Base-by-base conservation (phyloP, 495 filamentous ascomycete species). In the Physcia stellaris region DNA sequence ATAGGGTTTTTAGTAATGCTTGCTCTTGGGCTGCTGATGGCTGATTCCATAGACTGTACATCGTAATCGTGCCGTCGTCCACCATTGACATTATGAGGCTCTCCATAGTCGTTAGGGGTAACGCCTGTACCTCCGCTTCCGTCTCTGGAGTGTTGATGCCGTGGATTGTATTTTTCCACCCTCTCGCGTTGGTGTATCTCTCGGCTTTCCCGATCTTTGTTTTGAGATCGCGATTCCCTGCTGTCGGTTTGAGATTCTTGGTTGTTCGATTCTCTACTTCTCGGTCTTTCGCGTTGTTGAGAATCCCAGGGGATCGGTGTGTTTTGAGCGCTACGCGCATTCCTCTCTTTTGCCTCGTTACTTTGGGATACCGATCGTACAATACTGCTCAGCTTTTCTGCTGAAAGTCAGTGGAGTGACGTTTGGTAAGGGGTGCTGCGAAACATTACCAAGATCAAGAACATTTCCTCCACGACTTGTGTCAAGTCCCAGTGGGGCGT, bases 381-480 rank as follows among this genome's bases (percentile, higher is more conserved):
- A 55, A 96, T 87, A 49, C 71, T 92, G 59, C 84, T 94, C 32
- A 99, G 73, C 69, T 95, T 96, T 53, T 94, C 90, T 94, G 58
- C 46, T 35, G 24, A 28, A 20, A 19, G 21, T 50, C 24, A 56
- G 37, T 29, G 13, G 26, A 5, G 18, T 20, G 24, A 31, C 28
- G 18, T 20, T 11, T 24, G n/a, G n/a, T n/a, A n/a, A 37, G 4
- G 6, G 19, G 6, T 22, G 17, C 2, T 12, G 24, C 6, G 42
- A 24, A 34, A 40, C 64, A 73, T 62, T 71, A 96, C 88, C 87
- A 41, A 96, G 77, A 63, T 96, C 86, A 29, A 94, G 55, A 22
- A 94, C 83, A 67, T 94, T 94, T 37, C 90, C 90, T 28, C 90
- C 92, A 37, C 90, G 75, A 57, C 86, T 96, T 4, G 87, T 92